Base-by-base conservation (phyloP, 306 rosid species). In the Alnus glutinosa region DNA sequence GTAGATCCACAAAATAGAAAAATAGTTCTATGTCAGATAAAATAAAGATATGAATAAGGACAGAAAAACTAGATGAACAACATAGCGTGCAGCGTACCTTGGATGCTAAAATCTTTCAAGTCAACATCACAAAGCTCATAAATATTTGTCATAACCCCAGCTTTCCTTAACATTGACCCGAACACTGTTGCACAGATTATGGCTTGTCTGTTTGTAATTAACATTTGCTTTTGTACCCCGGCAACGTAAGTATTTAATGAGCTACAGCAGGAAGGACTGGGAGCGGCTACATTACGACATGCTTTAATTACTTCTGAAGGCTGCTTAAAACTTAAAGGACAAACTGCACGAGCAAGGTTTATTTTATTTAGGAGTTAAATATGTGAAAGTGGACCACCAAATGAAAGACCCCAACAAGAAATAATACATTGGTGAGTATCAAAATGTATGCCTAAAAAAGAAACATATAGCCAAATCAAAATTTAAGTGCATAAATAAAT, bases 21-120 rank as follows among this genome's bases (percentile, higher is more conserved):
- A 51, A 57, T 51, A 67, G n/a, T 46, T 16, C 50, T 23, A 67
- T 36, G 55, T 87, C 73, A 88, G 88, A 78, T 71, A 69, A 66
- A 78, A 34, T 64, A 69, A 58, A 55, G 70, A 49, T 62, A 73
- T 8, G 54, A 15, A 23, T n/a, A 77, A 57, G 46, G 71, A 71
- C 18, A 44, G 54, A 72, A 80, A 57, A 72, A 47, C 54, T 49
- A 12, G 52, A 13, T 13, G 72, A 68, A 72, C 16, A 71, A 32
- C 75, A 18, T 34, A 79, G 81, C 54, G 73, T 23, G 71, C 76
- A 74, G 72, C 42, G 59, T 82, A 95, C 99, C 92, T 93, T 90
- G 99, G 79, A 95, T 83, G 86, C 99, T 95, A 85, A 95, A 95
- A 86, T 95, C 99, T 91, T 95, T 95, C 89, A 95, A 89, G 81